These are phyloP conservation scores for Kalmanozyma brasiliensis DNA, from an alignment of 1,284 basidiomycete genomes.

Conservation along the genomic window DNA sequence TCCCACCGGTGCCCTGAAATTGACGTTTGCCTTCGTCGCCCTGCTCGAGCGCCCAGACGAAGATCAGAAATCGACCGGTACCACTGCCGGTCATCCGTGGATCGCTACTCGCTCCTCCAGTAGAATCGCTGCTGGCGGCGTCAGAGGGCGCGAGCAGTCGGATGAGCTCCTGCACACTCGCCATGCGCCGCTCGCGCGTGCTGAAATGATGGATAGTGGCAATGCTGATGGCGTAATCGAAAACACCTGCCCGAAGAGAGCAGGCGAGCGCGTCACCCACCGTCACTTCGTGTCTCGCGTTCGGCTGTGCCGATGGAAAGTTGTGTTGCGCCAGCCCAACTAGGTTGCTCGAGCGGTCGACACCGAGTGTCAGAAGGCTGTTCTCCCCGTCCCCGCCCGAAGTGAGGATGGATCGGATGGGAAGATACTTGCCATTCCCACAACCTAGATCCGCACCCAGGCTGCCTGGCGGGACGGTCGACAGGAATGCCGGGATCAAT, in stretches of 20 bases:
- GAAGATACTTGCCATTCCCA: slow-evolving; percentile 95
- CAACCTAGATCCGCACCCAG: slow-evolving; percentile 94
- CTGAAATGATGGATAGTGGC: slow-evolving; percentile 67
- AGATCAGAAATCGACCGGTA: slow-evolving; percentile 85
- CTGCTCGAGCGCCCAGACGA: slow-evolving; percentile 99
- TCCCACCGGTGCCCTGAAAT: slow-evolving; percentile 37
- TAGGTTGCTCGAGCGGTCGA: slow-evolving; percentile 80
- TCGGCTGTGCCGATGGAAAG: slow-evolving; percentile 5
- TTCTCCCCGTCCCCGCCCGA: slow-evolving; percentile 7
- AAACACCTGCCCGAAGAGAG: slow-evolving; percentile 43
- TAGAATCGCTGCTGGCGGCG: not conserved
- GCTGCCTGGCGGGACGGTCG: slow-evolving; percentile 78
- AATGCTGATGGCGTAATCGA: slow-evolving; percentile 66
- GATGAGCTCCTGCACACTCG: slow-evolving; percentile 59
- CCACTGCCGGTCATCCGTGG: slow-evolving; percentile 23
- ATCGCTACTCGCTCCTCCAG: not conserved
- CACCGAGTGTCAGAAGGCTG: slow-evolving; percentile 56
- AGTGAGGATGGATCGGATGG: slow-evolving; percentile 54
- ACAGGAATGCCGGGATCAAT: slow-evolving; percentile 83
- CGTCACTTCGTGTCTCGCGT: slow-evolving; percentile 52
- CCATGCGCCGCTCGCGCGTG: slow-evolving; percentile 53
- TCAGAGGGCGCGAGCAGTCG: slow-evolving; percentile 42
- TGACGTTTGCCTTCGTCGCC: slow-evolving; percentile 70
- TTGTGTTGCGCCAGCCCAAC: slow-evolving; percentile 54
- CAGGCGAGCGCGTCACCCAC: slow-evolving; percentile 63